phyloP scores from a whole-genome alignment of 495 filamentous ascomycete genomes.

The Penicillium verhagenii region DNA sequence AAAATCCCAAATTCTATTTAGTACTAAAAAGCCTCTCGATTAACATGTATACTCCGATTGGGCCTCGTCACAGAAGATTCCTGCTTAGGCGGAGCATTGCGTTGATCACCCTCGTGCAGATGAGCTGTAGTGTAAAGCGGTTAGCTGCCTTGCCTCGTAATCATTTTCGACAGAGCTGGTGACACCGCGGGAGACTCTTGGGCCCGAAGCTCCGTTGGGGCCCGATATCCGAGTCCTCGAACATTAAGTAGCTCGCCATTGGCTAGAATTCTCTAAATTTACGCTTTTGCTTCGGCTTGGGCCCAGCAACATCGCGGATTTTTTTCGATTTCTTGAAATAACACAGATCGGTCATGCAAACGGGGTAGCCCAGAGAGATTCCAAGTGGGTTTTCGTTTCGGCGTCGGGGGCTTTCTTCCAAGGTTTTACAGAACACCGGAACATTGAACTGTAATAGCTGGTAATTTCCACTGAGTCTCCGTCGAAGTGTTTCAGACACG shows the following conservation, averaged over 20 bases:
- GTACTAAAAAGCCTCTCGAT: too few species aligned
- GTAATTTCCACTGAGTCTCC: too few species aligned
- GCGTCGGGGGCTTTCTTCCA: too few species aligned
- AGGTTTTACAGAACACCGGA: too few species aligned
- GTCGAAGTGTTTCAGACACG: slow-evolving; percentile 79
- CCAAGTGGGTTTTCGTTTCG: too few species aligned
- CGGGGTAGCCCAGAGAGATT: too few species aligned
- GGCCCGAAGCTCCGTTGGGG: slow-evolving; percentile 66
- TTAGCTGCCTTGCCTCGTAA: slow-evolving; percentile 53
- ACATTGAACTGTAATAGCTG: too few species aligned
- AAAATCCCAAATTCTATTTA: too few species aligned
- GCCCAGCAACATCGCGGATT: too few species aligned
- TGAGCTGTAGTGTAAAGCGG: slow-evolving; percentile 15
- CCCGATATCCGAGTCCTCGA: slow-evolving; percentile 63
- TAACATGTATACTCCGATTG: slow-evolving; percentile 51
- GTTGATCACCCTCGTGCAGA: not conserved
- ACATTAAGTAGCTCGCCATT: slow-evolving; percentile 65
- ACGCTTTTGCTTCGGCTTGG: slow-evolving; percentile 47
- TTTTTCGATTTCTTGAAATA: slow-evolving; percentile 1
- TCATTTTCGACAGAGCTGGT: slow-evolving; percentile 60
- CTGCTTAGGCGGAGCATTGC: too few species aligned
- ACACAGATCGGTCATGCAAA: too few species aligned
- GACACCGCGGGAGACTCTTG: slow-evolving; percentile 70
- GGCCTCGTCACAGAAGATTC: too few species aligned
- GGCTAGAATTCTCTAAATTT: slow-evolving; percentile 59